Percentiles rank a stretch among this genome's conserved stretches.
Evolutionary conservation across 192 early-diverging fungal species (phyloP).

Genomic region (Rhizoclosmatium sp.): DNA sequence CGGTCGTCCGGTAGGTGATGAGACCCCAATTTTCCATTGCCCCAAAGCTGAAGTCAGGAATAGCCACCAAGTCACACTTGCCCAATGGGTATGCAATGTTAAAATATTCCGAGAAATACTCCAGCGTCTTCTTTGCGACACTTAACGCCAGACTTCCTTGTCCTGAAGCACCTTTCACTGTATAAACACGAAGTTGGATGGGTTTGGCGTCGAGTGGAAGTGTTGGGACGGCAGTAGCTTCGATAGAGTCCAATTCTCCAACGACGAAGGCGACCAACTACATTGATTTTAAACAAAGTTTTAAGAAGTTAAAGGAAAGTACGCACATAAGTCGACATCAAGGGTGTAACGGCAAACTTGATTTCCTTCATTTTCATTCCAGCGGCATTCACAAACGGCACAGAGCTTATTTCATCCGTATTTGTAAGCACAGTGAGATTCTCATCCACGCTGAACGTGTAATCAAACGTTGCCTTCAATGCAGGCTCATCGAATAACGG

Average conservation of each 20-base stretch:
- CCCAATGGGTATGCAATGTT: conserved; percentile 88
- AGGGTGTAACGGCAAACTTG: conserved; percentile 86
- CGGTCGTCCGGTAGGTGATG: conserved; percentile 86
- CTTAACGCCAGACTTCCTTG: conserved; percentile 84
- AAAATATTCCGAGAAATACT: conserved; percentile 89
- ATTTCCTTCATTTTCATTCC: conserved; percentile 75
- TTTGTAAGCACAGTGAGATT: conserved; percentile 89
- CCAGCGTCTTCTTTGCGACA: conserved; percentile 76
- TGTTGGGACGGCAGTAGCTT: conserved; percentile 72
- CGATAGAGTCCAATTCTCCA: conserved; percentile 93
- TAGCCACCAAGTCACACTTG: conserved; percentile 76
- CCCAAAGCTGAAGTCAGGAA: conserved; percentile 69
- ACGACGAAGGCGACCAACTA: conserved; percentile 85
- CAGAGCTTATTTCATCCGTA: conserved; percentile 72
- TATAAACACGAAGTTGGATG: conserved; percentile 85
- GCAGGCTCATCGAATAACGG: conserved; percentile 98
- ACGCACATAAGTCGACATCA: conserved; percentile 92
- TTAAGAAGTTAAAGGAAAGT: neutral
- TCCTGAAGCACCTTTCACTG: conserved; percentile 76
- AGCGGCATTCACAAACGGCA: conserved; percentile 57
- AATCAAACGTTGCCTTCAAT: conserved; percentile 94
- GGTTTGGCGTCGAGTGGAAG: conserved; percentile 67
- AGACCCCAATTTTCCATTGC: conserved; percentile 99
- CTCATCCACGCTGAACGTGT: conserved; percentile 80
- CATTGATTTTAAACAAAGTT: conserved; percentile 3